Conservation (phyloP, 129 eudicot species). For the Flaveria ramosissima region DNA sequence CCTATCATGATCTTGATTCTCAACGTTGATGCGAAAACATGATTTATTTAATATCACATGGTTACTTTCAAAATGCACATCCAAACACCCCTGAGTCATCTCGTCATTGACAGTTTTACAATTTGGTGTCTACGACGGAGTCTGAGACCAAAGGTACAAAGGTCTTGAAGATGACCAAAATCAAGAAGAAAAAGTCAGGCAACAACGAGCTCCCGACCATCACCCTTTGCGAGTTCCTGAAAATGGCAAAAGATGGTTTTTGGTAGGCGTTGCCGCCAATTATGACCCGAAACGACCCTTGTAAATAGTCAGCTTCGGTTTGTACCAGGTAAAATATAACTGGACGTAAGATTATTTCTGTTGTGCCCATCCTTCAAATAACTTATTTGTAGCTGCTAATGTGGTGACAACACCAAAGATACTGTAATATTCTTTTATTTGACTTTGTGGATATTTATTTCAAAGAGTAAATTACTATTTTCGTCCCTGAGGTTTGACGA, state of each 20-base stretch:
- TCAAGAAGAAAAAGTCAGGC: constrained; percentile 64
- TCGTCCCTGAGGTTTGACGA: no score
- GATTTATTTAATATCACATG: neutral
- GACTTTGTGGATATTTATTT: constrained; percentile 6
- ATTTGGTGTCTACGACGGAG: constrained; percentile 67
- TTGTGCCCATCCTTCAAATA: neutral
- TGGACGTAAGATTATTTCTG: constrained; percentile 30
- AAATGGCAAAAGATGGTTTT: constrained; percentile 82
- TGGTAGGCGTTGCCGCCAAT: constrained; percentile 46
- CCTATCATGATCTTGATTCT: no score
- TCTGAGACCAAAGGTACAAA: constrained; percentile 49
- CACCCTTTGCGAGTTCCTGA: constrained; percentile 78
- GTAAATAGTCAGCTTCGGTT: constrained; percentile 32
- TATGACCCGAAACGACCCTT: neutral
- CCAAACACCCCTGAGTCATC: neutral
- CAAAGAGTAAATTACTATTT: no score
- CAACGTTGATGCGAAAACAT: no score
- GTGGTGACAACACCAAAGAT: neutral
- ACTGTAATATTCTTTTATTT: neutral
- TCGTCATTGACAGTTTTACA: constrained; percentile 63
- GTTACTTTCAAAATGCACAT: neutral
- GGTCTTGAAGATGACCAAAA: constrained; percentile 62
- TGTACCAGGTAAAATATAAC: constrained; percentile 15
- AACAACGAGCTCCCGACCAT: constrained; percentile 59
- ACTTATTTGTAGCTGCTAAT: neutral